These are phyloP conservation scores for Hypoxylon sp. DNA, from an alignment of 2,329 filamentous ascomycete genomes.

Conservation along the genomic window DNA sequence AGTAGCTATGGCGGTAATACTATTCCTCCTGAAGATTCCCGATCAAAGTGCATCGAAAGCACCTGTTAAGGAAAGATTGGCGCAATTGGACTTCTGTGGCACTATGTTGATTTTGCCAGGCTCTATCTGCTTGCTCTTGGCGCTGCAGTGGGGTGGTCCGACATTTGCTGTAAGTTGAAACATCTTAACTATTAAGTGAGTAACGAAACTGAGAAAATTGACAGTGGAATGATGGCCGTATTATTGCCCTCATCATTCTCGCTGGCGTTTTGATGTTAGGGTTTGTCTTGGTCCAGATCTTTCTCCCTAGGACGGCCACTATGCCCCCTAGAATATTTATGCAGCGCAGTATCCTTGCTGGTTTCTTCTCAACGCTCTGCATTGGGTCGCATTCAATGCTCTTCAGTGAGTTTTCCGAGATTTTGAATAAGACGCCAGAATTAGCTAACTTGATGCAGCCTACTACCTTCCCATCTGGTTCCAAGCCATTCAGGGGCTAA, in stretches of 20 bases:
- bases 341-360: conserved; percentile 31
- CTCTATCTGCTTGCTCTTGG: conserved; percentile 57
- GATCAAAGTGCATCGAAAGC: not conserved
- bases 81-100: conserved; percentile 35
- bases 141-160: conserved; percentile 58
- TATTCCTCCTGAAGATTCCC: conserved; percentile 24
- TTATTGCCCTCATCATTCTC: conserved; percentile 53
- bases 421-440: not conserved
- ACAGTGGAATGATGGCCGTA: conserved; percentile 50
- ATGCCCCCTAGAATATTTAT: conserved; percentile 35
- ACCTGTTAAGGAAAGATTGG: conserved; percentile 15
- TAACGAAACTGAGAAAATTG: not conserved
- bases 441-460: conserved; percentile 12
- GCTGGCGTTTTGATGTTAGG: conserved; percentile 49
- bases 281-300: conserved; percentile 48
- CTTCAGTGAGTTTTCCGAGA: not conserved
- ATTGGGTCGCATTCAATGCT: not conserved
- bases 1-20: conserved; percentile 3
- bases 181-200: too few relatives aligned
- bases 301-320: conserved; percentile 25
- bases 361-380: not conserved
- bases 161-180: conserved; percentile 35
- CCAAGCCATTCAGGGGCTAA: conserved; percentile 38
- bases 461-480: conserved; percentile 53
- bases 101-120: conserved; percentile 29